A percentile compares a stretch with the other conserved stretches of the same genome.
Conservation (phyloP, 108 stramenopile genomes). For the Skeletonema potamos region DNA sequence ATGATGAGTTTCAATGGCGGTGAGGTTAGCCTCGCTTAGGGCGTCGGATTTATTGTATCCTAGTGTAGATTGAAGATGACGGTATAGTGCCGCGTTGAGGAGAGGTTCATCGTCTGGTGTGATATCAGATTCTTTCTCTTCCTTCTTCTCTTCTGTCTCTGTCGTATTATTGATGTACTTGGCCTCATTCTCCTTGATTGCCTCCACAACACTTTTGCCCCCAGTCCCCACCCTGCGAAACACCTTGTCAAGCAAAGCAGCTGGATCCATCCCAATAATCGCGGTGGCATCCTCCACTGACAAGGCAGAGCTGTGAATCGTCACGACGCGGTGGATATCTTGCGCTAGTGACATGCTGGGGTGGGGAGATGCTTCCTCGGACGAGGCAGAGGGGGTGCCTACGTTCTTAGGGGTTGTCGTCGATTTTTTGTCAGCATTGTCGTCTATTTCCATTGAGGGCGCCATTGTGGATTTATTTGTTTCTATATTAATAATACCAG, state of each 20-base stretch:
- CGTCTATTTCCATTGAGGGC: slow-evolving; percentile 46
- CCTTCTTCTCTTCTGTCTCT: neutral
- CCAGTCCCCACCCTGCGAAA: slow-evolving; percentile 47
- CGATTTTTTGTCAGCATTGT: slow-evolving; percentile 15
- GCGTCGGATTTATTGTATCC: slow-evolving; percentile 10
- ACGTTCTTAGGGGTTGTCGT: slow-evolving; percentile 9
- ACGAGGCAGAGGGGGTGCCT: slow-evolving; percentile 61
- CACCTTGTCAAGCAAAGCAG: slow-evolving; percentile 43
- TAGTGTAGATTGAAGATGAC: slow-evolving; percentile 37
- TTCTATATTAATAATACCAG: neutral
- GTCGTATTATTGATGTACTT: neutral
- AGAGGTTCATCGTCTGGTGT: slow-evolving; percentile 24
- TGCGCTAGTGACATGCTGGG: slow-evolving; percentile 78
- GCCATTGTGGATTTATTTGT: slow-evolving; percentile 11
- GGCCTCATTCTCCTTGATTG: slow-evolving; percentile 17
- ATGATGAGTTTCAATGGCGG: slow-evolving; percentile 49
- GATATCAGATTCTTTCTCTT: neutral
- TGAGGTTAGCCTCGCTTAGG: slow-evolving; percentile 47
- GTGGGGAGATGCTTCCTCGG: slow-evolving; percentile 68
- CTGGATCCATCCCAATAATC: slow-evolving; percentile 32
- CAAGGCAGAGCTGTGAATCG: slow-evolving; percentile 36
- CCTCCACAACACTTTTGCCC: slow-evolving; percentile 31
- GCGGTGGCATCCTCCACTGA: slow-evolving; percentile 18
- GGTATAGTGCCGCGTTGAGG: slow-evolving; percentile 75
- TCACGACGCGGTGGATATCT: slow-evolving; percentile 67